Evolutionary conservation across 2,329 filamentous ascomycete species (phyloP).

Genomic region (Falciphora oryzae): DNA sequence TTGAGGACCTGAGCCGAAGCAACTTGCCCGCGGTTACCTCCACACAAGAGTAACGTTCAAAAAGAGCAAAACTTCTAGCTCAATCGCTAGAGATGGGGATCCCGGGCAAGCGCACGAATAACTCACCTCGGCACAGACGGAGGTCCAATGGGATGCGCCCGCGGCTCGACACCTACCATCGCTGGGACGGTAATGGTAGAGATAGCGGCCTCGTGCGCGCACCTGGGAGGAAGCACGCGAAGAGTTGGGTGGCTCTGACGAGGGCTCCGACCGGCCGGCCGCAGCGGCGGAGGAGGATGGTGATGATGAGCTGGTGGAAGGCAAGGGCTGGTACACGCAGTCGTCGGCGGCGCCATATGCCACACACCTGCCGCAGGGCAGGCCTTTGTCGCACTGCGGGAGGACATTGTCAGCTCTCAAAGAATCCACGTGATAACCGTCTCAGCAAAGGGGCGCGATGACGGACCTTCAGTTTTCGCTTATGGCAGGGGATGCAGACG

Average conservation of each 20-base stretch:
- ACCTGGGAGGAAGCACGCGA: constrained; percentile 7
- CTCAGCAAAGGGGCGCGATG: background rate
- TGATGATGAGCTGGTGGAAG: constrained; percentile 6
- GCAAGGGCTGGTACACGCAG: constrained; percentile 21
- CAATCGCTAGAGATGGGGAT: too few species aligned
- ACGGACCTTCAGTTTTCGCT: constrained; percentile 19
- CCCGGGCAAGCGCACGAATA: background rate
- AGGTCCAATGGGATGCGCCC: constrained; percentile 16
- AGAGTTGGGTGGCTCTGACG: background rate
- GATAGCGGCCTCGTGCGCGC: background rate
- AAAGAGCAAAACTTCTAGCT: too few species aligned
- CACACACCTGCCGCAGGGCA: constrained; percentile 22
- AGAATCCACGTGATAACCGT: background rate
- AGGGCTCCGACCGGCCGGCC: background rate
- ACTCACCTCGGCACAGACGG: constrained; percentile 16
- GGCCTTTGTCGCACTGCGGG: constrained; percentile 19
- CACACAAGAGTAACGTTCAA: too few species aligned
- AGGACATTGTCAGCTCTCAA: background rate
- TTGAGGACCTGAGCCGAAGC: too few species aligned
- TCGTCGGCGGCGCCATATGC: constrained; percentile 18
- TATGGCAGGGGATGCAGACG: constrained; percentile 24
- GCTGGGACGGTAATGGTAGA: constrained; percentile 9
- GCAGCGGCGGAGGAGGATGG: constrained; percentile 7
- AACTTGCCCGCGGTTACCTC: too few species aligned
- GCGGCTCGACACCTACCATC: constrained; percentile 11